Evolutionary conservation across 1,139 yeast species (phyloP).

Genomic region (Saccharomyces uvarum): DNA sequence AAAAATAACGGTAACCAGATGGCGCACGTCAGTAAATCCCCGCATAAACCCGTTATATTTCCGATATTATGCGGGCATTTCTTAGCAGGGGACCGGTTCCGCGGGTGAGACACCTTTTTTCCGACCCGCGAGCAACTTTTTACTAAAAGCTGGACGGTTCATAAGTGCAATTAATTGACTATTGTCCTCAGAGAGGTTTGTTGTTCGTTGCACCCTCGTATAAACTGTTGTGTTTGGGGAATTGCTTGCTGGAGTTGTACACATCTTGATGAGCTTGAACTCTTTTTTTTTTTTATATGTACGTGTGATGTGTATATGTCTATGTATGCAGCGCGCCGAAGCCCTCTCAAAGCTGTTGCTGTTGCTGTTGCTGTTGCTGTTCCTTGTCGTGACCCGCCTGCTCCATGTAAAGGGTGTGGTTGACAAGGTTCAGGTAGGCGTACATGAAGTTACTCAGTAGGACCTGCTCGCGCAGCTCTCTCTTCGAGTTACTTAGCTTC

Average conservation of each 20-base stretch:
- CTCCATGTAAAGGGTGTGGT: conserved; percentile 71
- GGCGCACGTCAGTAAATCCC: background rate
- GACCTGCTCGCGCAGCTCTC: conserved; percentile 85
- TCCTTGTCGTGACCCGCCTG: conserved; percentile 37
- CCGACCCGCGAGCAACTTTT: background rate
- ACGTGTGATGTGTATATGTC: conserved; percentile 3
- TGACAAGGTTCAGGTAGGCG: conserved; percentile 84
- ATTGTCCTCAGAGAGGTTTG: background rate
- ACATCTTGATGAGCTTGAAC: background rate
- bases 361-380: background rate
- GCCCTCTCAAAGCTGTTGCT: background rate
- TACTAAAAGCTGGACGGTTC: background rate
- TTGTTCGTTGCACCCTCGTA: background rate
- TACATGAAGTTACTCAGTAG: conserved; percentile 89
- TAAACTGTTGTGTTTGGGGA: background rate
- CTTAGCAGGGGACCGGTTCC: background rate
- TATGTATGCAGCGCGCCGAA: background rate
- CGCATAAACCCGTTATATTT: background rate
- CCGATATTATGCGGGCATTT: background rate
- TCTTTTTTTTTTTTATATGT: background rate
- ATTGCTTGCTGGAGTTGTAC: background rate
- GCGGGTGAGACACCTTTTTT: background rate
- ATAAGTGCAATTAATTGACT: background rate
- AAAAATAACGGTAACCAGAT: background rate
- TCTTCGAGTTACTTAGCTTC: conserved; percentile 83